Evolutionary conservation across 2,329 filamentous ascomycete genomes (phyloP), one percentile per base, ranked within the genome.

Genomic region (Aspergillus awamori): DNA sequence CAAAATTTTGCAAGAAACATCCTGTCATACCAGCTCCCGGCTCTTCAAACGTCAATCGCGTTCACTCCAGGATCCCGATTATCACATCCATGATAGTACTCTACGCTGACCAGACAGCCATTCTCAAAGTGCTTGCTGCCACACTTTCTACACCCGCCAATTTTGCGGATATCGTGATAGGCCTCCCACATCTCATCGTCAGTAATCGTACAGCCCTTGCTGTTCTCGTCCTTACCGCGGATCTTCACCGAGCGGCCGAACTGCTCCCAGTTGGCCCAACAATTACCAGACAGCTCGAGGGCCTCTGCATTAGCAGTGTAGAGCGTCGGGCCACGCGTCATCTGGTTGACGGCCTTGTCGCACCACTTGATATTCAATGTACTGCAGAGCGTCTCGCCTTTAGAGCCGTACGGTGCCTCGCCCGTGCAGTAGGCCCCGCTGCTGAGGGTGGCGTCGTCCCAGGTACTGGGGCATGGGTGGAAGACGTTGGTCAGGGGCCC

Each of bases 61-160:
- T 43, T 43, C 8, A 43, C 39, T 20, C 17, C 39, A 43, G 4
- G 10, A 56, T 45, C 38, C 8, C 22, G 39, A 53, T 61, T 63
- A 30, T 66, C 60, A 60, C 63, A 66, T 47, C 38, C 4, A 57
- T 63, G 64, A 30, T 61, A 53, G 56, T 66, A 66, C 52, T 66
- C 56, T 17, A 66, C 61, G 30, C 57, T 65, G 20, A 65, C 49
- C 60, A 65, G 43, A 60, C 64, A 63, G 28, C 63, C 63, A 36
- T 63, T 58, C 28, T 49, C 62, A 41, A 52, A 52, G 28, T 60
- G 56, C 20, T 45, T 62, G 8, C 58, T 57, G n/a, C 63, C 64
- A 53, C 64, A 66, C 26, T 61, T 66, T 17, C 39, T 57, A 57
- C 61, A 63, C n/a, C 63, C 63, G 13, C 57, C 59, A 39, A 63